Percentiles rank a stretch among this genome's conserved stretches.
phyloP scores from a whole-genome alignment of 179 eudicot species.

The Beta lomatogona region DNA sequence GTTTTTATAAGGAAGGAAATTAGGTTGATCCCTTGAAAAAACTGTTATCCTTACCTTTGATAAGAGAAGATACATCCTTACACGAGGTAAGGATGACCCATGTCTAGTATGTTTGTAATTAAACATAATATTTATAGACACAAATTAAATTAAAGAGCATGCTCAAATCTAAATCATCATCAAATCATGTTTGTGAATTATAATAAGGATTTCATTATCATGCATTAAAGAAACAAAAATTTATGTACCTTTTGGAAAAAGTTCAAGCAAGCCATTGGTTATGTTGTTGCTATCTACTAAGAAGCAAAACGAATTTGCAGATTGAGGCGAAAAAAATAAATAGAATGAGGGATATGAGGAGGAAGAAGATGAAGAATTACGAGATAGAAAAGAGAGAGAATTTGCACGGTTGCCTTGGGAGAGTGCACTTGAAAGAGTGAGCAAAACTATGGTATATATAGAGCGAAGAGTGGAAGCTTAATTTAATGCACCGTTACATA shows the following conservation, averaged over 20 bases:
- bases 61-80: too few relatives aligned
- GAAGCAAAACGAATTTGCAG: neutral
- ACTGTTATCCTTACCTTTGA: too few relatives aligned
- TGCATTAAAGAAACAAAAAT: neutral
- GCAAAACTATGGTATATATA: constrained; percentile 23
- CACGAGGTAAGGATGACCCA: too few relatives aligned
- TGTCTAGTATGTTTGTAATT: too few relatives aligned
- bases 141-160: neutral
- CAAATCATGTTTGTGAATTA: too few relatives aligned
- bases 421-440: constrained; percentile 20
- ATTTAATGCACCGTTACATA: neutral
- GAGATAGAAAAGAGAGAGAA: neutral
- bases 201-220: too few relatives aligned
- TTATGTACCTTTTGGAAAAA: constrained; percentile 27
- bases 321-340: too few relatives aligned
- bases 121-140: neutral
- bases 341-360: neutral
- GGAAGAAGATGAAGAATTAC: neutral
- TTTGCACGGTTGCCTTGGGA: neutral
- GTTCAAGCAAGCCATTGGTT: constrained; percentile 29
- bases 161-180: too few relatives aligned
- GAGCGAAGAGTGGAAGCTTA: neutral
- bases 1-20: too few relatives aligned
- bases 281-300: neutral
- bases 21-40: too few relatives aligned